Percentiles rank a stretch among this genome's conserved stretches.
Conservation (phyloP, 2,329 filamentous ascomycete genomes). For the Pestalotiopsis fici region DNA sequence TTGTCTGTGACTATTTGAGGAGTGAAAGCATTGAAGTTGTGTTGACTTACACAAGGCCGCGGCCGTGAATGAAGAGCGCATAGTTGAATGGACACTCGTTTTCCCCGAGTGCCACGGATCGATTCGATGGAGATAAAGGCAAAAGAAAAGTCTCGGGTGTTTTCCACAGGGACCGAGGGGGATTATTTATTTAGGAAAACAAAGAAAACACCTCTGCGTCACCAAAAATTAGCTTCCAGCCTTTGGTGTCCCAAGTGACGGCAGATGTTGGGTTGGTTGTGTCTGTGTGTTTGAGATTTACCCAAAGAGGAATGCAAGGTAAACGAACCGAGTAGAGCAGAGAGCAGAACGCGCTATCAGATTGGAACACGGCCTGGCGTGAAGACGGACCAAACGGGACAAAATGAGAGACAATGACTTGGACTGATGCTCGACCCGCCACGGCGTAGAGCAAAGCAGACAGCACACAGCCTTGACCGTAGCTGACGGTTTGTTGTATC, state of each 20-base stretch:
- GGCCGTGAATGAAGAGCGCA: constrained; percentile 10
- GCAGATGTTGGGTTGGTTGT: neutral
- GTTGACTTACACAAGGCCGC: constrained; percentile 23
- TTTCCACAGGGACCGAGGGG: neutral
- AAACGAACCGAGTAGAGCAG: neutral
- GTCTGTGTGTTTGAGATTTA: neutral
- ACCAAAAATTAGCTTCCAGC: neutral
- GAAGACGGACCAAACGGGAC: too few species aligned
- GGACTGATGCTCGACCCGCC: too few species aligned
- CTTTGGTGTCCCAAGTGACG: neutral
- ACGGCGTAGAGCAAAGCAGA: too few species aligned
- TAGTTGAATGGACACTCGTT: neutral
- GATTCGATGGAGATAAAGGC: neutral
- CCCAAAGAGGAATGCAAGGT: neutral
- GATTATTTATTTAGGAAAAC: neutral
- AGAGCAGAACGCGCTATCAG: neutral
- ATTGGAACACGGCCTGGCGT: too few species aligned
- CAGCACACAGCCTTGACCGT: neutral
- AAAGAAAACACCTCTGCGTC: neutral
- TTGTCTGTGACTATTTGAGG: neutral
- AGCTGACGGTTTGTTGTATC: neutral
- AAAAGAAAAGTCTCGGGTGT: neutral
- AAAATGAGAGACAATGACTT: neutral
- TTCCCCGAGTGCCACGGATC: neutral
- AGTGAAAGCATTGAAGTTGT: neutral